A percentile compares a stretch with the other conserved stretches of the same genome.
These are phyloP conservation scores for Rhododendron williamsianum DNA, from an alignment of 148 eudicot genomes.

Conservation along the genomic window DNA sequence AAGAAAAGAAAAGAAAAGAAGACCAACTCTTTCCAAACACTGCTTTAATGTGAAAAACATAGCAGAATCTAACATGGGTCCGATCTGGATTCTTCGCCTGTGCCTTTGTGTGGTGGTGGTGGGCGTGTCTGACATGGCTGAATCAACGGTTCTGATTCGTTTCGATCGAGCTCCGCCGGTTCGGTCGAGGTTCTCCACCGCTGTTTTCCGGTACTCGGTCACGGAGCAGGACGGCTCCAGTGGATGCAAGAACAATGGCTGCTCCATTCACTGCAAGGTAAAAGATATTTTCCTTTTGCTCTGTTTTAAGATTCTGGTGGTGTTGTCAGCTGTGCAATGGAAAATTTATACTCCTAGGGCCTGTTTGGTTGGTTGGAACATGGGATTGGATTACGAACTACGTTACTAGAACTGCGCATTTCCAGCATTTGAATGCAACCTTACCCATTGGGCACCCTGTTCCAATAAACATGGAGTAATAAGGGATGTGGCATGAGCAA, in stretches of 20 bases:
- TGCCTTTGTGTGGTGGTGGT: background rate
- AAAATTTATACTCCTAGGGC: background rate
- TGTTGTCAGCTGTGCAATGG: background rate
- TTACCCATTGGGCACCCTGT: background rate
- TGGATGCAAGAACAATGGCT: slow-evolving; percentile 1
- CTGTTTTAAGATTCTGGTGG: background rate
- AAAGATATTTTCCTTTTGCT: background rate
- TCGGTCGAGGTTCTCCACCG: slow-evolving; percentile 11
- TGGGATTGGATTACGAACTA: background rate
- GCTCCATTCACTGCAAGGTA: slow-evolving; percentile 16
- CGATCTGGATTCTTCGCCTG: background rate
- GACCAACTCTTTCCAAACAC: background rate
- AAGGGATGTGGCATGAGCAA: background rate
- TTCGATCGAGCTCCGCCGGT: slow-evolving; percentile 12
- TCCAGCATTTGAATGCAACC: background rate
- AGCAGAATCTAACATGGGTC: slow-evolving; percentile 2
- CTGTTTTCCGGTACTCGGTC: slow-evolving; percentile 11
- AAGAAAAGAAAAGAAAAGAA: background rate
- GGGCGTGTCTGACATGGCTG: background rate
- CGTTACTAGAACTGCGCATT: background rate
- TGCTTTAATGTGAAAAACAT: background rate
- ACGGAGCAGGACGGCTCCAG: background rate
- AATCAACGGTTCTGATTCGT: slow-evolving; percentile 4
- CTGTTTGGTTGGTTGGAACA: background rate
- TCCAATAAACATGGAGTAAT: background rate